Base-by-base conservation (phyloP, 2,329 filamentous ascomycete species). In the Cordyceps tenuipes region DNA sequence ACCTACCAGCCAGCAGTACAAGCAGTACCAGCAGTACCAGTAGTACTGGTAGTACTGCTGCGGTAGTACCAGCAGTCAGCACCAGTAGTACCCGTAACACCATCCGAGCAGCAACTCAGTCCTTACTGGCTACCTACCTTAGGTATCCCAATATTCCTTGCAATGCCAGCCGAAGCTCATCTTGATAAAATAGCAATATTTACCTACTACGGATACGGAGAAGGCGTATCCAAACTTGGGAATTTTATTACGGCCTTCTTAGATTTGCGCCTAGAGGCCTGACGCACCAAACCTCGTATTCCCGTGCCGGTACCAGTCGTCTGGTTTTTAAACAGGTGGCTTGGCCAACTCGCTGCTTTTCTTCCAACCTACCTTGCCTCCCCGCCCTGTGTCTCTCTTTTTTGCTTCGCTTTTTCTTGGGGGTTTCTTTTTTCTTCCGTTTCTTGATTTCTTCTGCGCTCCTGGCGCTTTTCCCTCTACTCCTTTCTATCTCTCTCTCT, bases 311-410 rank as follows among this genome's bases (percentile, higher is more conserved):
- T 48, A 57, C 34, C 34, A 36, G 13, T 36, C 9, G 9, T 36
- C 39, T 43, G 39, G 26, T 34, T 59, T 51, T 51, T 51, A 36
- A 39, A 29, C 36, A 44, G 52, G 48, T 59, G 56, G 47, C 48
- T 52, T 52, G 56, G 26, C 36, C 39, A 43, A 36, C 39, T 43
- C 19, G 39, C 39, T 55, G 13, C 49, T 48, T 57, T 57, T 39
- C 21, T 34, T 21, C 15, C 47, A 31, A 6, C 34, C 19, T 23
- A 36, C 34, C 36, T 41, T 21, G 21, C 53, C 34, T 56, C 56
- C 55, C 48, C 48, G 56, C 56, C 56, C 52, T 34, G 56, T 59
- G 56, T 59, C 48, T 59, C 56, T 59, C 56, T 48, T 46, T 59
- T 26, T 46, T 36, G 31, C 54, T 41, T 51, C 26, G 23, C 31